These are phyloP conservation scores for Hamamelis virginiana DNA, from an alignment of 164 flowering plant genomes.

Conservation along the genomic window DNA sequence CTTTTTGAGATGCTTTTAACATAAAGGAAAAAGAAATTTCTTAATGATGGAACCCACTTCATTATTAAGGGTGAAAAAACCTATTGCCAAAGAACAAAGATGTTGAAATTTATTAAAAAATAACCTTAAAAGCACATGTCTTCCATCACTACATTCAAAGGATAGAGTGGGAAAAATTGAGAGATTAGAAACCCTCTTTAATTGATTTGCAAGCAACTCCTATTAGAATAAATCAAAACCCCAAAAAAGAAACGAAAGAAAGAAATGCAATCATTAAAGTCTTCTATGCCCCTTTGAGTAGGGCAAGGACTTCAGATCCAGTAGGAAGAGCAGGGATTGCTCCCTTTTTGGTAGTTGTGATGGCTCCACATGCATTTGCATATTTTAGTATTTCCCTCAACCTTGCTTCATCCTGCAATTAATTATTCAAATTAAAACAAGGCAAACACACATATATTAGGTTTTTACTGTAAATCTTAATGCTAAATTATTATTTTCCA, in stretches of 20 bases:
- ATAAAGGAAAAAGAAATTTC: too few relatives aligned
- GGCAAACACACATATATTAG: too few relatives aligned
- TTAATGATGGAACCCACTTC: too few relatives aligned
- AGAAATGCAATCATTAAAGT: background rate
- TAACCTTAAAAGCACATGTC: background rate
- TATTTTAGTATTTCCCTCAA: slow-evolving; percentile 60
- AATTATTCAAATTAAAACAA: background rate
- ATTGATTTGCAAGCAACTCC: slow-evolving; percentile 7
- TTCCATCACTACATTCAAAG: background rate
- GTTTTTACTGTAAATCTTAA: too few relatives aligned
- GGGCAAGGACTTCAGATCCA: slow-evolving; percentile 42
- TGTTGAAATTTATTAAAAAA: too few relatives aligned
- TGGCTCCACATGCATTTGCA: slow-evolving; percentile 93
- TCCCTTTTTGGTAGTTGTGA: slow-evolving; percentile 89
- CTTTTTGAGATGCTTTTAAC: too few relatives aligned
- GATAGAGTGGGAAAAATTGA: background rate
- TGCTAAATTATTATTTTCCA: too few relatives aligned
- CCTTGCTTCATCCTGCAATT: slow-evolving; percentile 62
- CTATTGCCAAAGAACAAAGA: too few relatives aligned
- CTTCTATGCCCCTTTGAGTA: slow-evolving; percentile 34
- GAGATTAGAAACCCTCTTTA: slow-evolving; percentile 4
- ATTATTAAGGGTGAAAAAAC: too few relatives aligned
- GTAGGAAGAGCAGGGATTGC: slow-evolving; percentile 95
- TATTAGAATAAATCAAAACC: background rate
- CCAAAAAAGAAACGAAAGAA: slow-evolving; percentile 4